Conservation (phyloP, 441 rosid genomes). For the Populus hybrid region DNA sequence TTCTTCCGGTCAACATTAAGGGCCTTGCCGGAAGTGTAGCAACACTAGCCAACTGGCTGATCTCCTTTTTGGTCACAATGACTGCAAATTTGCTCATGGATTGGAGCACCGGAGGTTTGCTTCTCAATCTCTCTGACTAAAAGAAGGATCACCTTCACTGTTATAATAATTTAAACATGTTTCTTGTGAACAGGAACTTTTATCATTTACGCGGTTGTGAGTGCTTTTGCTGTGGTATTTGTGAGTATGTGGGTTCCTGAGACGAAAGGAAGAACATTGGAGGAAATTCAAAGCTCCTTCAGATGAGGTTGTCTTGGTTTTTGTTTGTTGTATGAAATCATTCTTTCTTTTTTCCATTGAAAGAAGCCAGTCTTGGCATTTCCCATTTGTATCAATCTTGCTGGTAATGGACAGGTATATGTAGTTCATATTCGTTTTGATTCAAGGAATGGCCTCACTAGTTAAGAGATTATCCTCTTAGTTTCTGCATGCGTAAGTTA, state of each 20-base stretch:
- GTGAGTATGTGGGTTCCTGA: conserved; percentile 74
- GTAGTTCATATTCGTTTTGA: too few relatives aligned
- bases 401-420: too few relatives aligned
- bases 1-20: conserved; percentile 79
- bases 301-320: conserved; percentile 40
- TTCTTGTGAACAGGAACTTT: conserved; percentile 55
- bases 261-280: conserved; percentile 83
- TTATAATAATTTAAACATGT: background rate
- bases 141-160: background rate
- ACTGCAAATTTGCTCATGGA: conserved; percentile 78
- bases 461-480: too few relatives aligned
- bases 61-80: conserved; percentile 60
- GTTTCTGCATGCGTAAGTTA: too few relatives aligned
- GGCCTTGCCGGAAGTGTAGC: conserved; percentile 90
- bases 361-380: background rate
- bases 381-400: background rate
- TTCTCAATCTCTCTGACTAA: background rate
- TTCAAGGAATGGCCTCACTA: too few relatives aligned
- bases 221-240: conserved; percentile 57
- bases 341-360: background rate
- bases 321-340: background rate
- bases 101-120: conserved; percentile 85
- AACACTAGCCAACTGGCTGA: conserved; percentile 66
- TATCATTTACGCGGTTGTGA: conserved; percentile 49
- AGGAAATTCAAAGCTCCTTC: conserved; percentile 88